Evolutionary conservation across 805 yeast species (phyloP), one percentile per base, ranked within the genome.

Genomic region (Yamadazyma phyllophila): DNA sequence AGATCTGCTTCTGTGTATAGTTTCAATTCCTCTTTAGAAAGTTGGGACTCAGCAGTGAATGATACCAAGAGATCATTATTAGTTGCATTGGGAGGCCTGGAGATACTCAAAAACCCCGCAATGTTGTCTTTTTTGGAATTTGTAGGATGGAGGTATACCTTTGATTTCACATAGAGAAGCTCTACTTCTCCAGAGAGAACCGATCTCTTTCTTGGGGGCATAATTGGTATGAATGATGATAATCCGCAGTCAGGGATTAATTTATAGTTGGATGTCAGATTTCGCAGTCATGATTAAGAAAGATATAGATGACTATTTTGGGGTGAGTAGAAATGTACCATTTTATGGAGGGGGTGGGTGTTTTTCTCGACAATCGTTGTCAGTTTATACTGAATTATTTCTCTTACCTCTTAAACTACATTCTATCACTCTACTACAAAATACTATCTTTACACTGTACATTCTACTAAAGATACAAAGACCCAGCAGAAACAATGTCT

Each of bases 401-500:
- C 24, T 20, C 24, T 4, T 20, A 6, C 24, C 6, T 20, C 24
- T 20, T 20, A 4, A 4, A 20, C 24, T 20, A 20, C 24, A 20
- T 20, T 20, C n/a, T n/a, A n/a, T n/a, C n/a, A n/a, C n/a, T n/a
- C n/a, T n/a, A n/a, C n/a, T 20, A 20, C 24, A 20, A 20, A 20
- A 20, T 20, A n/a, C n/a, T n/a, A n/a, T n/a, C n/a, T n/a, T n/a
- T 20, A 20, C 24, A 20, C 24, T 20, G 24, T 20, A 30, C 13
- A 39, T 17, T 32, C 32, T 13, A 26, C 52, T 74, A 78, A 57
- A 79, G 69, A 66, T 94, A 94, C 73, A 94, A 76, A 3, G 97
- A 90, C 24, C 96, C 97, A 17, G 98, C 98, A 54, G 96, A 85
- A 43, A 94, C 98, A 53, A 94, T 86, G 66, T 91, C 98, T 69